Evolutionary conservation across 768 basidiomycete genomes (phyloP), one percentile per base, ranked within the genome.

Genomic region (Clavaria fumosa): DNA sequence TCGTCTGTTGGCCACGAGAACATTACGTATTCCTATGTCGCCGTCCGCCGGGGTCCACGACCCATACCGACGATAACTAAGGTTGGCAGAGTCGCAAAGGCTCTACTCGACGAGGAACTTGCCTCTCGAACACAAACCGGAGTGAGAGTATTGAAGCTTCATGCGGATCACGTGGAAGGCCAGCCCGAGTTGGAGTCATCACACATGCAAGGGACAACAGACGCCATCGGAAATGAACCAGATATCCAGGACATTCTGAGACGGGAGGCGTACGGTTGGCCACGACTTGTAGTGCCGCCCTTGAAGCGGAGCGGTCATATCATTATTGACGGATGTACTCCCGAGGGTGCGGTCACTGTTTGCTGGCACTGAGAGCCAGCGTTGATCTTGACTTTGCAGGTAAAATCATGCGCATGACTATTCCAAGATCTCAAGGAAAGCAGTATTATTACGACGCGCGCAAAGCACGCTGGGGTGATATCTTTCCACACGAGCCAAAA

Each of bases 391-490:
- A n/a, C 26, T n/a, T 24, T 36, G n/a, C 49, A 95, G 93, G 83
- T 22, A 78, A 84, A 57, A 80, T 97, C 33, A 81, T 90, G 70
- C 77, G 93, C 4, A 61, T 91, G 56, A 93, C 82, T 4, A 76
- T 93, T 26, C 84, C 93, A 0, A 89, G 75, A 47, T 91, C 86
- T 2, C 90, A 91, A 59, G 90, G 90, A n/a, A 91, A 88, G 54
- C 90, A 96, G 49, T 69, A 73, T 0, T 99, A 75, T 52, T 89
- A 96, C 52, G 95, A 97, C 53, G 90, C 91, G 2, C 76, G 91
- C 23, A 96, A 97, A 59, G 77, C 84, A 0, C 59, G 57, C 7
- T 97, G 93, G 91, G 95, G 95, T 14, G 95, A 97, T 53, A 64
- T 86, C 17, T 96, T 97, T 58, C 95, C 95, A 15, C 91, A 96